A percentile compares a stretch with the other conserved stretches of the same genome.
Evolutionary conservation across 495 filamentous ascomycete genomes (phyloP).

Genomic region (Daldinia decipiens): DNA sequence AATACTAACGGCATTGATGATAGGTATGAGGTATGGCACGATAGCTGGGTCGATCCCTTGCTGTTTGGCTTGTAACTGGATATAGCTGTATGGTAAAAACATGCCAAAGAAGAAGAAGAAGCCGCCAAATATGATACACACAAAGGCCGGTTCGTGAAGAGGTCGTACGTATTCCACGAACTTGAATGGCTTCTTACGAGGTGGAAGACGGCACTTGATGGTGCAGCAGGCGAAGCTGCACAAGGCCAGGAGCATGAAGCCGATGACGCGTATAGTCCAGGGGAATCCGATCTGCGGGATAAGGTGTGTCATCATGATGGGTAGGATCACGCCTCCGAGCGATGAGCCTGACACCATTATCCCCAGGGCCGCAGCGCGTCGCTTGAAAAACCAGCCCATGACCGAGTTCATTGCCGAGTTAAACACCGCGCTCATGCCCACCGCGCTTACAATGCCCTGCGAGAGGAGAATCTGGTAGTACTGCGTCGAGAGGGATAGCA

Average conservation of each 20-base stretch:
- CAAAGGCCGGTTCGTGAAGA: slow-evolving; percentile 68
- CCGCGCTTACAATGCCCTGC: slow-evolving; percentile 64
- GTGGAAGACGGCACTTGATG: slow-evolving; percentile 71
- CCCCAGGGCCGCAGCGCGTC: slow-evolving; percentile 74
- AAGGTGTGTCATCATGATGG: slow-evolving; percentile 75
- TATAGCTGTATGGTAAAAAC: slow-evolving; percentile 78
- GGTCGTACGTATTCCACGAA: slow-evolving; percentile 67
- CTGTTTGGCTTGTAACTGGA: slow-evolving; percentile 66
- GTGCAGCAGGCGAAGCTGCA: slow-evolving; percentile 71
- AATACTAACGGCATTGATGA: slow-evolving; percentile 78
- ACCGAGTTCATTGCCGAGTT: slow-evolving; percentile 69
- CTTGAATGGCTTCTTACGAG: slow-evolving; percentile 62
- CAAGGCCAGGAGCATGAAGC: slow-evolving; percentile 74
- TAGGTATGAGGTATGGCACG: slow-evolving; percentile 72
- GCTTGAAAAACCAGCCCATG: slow-evolving; percentile 73
- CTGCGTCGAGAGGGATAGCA: slow-evolving; percentile 69
- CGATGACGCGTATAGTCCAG: slow-evolving; percentile 77
- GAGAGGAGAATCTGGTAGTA: slow-evolving; percentile 74
- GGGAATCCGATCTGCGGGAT: slow-evolving; percentile 72
- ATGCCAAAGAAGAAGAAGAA: slow-evolving; percentile 78
- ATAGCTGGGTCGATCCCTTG: slow-evolving; percentile 69
- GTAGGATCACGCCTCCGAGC: slow-evolving; percentile 73
- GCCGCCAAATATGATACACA: slow-evolving; percentile 58
- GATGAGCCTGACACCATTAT: slow-evolving; percentile 73
- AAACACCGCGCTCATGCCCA: slow-evolving; percentile 71